phyloP scores from a whole-genome alignment of 495 filamentous ascomycete genomes.

The Trichoderma asperelloides region DNA sequence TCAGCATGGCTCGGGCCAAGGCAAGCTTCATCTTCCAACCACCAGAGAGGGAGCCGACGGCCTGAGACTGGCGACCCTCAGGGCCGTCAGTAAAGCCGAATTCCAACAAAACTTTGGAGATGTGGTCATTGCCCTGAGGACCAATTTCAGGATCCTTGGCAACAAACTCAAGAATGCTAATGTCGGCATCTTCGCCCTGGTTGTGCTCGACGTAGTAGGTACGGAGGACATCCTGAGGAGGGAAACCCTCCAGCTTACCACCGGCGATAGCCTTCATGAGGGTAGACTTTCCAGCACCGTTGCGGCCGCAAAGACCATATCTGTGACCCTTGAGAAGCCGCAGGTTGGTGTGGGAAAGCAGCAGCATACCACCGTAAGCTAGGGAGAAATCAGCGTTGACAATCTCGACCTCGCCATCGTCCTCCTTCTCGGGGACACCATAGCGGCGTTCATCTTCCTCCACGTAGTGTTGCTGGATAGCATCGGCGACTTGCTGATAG shows the following conservation, averaged over 20 bases:
- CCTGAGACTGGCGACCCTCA: conserved; percentile 76
- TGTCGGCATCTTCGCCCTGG: conserved; percentile 91
- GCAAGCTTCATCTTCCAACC: conserved; percentile 99
- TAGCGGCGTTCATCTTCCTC: conserved; percentile 80
- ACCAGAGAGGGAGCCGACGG: conserved; percentile 91
- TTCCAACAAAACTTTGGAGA: conserved; percentile 73
- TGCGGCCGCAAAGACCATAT: conserved; percentile 93
- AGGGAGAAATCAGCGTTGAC: conserved; percentile 98
- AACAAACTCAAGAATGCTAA: conserved; percentile 89
- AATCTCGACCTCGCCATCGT: conserved; percentile 80
- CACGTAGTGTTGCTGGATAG: conserved; percentile 60
- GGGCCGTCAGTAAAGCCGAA: conserved; percentile 90
- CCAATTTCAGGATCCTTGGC: conserved; percentile 73
- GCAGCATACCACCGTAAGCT: conserved; percentile 95
- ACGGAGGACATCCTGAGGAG: conserved; percentile 75
- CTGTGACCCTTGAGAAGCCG: conserved; percentile 90
- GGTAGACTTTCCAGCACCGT: conserved; percentile 96
- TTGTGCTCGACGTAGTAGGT: conserved; percentile 99
- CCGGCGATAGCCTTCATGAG: conserved; percentile 94
- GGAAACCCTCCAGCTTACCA: conserved; percentile 96
- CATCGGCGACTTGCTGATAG: conserved; percentile 51
- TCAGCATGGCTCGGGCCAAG: conserved; percentile 91
- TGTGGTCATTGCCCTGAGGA: conserved; percentile 64
- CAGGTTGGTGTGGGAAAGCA: conserved; percentile 93
- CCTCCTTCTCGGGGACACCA: conserved; percentile 73